Evolutionary conservation across 2,329 filamentous ascomycete genomes (phyloP), one percentile per base, ranked within the genome.

Genomic region (Colletotrichum godetiae): DNA sequence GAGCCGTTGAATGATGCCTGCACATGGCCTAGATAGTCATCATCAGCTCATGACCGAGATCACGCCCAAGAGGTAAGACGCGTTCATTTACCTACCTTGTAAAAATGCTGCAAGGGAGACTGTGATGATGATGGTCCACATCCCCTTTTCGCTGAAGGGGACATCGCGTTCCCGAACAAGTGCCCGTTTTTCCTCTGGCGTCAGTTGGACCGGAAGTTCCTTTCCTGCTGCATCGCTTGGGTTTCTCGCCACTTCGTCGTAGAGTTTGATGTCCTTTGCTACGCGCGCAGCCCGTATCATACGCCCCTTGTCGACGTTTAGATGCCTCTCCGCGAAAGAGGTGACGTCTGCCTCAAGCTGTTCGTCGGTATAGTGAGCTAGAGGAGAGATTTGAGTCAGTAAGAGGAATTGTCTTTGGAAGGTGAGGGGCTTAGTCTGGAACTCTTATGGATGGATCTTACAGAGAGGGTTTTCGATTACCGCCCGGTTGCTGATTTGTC

Each of bases 1-100:
- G 84, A 82, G 12, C 82, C 82, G 71, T 86, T 86, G 73, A 86
- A 82, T 5, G 83, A 86, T 0, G 83, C 84, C 70, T 86, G 85
- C 1, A 86, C 84, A 52, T 84, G 84, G 12, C 84, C 73, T 75
- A 3, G 4, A 2, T 1, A 8, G 13, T 29, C 37, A 7, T 4
- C 1, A 12, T 73, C 13, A 59, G 66, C 22, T 11, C 46, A 13
- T 12, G 19, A 10, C 29, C 19, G 42, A 22, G 4, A 49, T 49
- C n/a, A 19, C n/a, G 19, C 42, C 31, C 7, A 55, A 24, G 19
- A 6, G 19, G 4, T 5, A n/a, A 11, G 19, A 12, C 10, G 5
- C 27, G 12, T 12, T 24, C 11, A 6, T 12, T 12, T 12, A n/a
- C 10, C 35, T 42, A 74, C 73, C 84, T 75, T 86, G 85, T 0